These are phyloP conservation scores for Ichthyophthirius multifiliis DNA, from an alignment of 169 alveolate genomes.

Conservation along the genomic window DNA sequence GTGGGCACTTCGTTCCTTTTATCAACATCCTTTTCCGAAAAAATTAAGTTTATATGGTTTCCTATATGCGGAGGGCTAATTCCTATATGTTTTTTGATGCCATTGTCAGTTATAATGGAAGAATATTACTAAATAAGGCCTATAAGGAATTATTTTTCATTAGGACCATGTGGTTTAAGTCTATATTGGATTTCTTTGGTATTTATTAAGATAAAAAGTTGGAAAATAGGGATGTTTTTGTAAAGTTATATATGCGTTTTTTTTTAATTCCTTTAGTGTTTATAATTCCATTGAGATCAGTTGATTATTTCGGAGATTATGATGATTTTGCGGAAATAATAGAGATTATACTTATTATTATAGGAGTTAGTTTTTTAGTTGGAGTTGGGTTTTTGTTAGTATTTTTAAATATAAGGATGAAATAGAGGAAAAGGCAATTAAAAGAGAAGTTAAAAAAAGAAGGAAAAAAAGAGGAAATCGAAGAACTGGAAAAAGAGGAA, in stretches of 20 bases:
- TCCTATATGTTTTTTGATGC: conserved; percentile 9
- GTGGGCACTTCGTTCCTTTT: not conserved
- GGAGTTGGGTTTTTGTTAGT: not conserved
- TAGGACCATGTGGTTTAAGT: conserved; percentile 1
- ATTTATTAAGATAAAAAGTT: not conserved
- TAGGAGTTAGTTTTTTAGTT: not conserved
- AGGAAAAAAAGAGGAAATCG: not conserved
- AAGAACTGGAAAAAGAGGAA: not conserved
- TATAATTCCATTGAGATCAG: not conserved
- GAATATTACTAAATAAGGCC: not conserved
- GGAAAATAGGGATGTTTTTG: not conserved
- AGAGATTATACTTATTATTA: not conserved
- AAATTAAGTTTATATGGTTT: not conserved
- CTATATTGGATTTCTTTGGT: not conserved
- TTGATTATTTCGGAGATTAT: not conserved
- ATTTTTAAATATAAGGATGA: not conserved
- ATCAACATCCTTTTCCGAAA: not conserved
- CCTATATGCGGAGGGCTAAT: not conserved
- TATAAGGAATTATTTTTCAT: not conserved
- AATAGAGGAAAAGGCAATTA: not conserved
- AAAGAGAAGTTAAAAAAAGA: not conserved
- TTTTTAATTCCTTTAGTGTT: conserved; percentile 3
- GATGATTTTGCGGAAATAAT: not conserved
- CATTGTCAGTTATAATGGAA: conserved; percentile 3
- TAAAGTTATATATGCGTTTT: not conserved